Evolutionary conservation across 192 early-diverging fungal species (phyloP), one percentile per base, ranked within the genome.

Genomic region (Backusella liffmaniae): DNA sequence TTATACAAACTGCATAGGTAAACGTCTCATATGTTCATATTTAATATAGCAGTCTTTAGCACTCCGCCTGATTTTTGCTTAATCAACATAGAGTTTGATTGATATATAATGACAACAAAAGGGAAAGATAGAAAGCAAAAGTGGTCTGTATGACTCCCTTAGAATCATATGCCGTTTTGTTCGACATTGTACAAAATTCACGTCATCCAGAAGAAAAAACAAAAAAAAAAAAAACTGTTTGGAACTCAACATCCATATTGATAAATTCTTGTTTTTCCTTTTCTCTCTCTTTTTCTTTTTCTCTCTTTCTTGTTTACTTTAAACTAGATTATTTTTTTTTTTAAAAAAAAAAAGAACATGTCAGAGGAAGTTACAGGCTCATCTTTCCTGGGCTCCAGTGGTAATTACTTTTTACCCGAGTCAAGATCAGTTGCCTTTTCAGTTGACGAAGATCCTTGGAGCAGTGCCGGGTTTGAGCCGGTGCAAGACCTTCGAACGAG

Each of bases 381-480:
- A 30, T 46, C 70, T 41, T 71, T 71, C 16, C 23, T 71, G n/a
- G 7, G 23, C 16, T 23, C 70, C 13, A 46, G 16, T 49, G 42
- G 44, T 15, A 71, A 44, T 49, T 71, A 49, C 42, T 71, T 71
- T 71, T 30, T 71, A 29, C 70, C 70, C 26, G 44, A 71, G n/a
- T 26, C 69, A 26, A 71, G 39, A 29, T 71, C 70, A 12, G 42
- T 71, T 44, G 41, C 70, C 9, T 71, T 71, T 44, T 21, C 42
- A 41, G 72, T 56, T 30, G 77, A 78, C 18, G 77, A 77, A 35
- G 72, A 78, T 41, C 77, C 77, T 12, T 78, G 77, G 77, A 73
- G 72, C 10, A 37, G 66, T 35, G 59, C 41, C 32, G 41, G 65
- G 4, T 51, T 67, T 68, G 73, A 67, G 41, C 65, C 66, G 21